Percentiles rank a stretch among this genome's conserved stretches.
phyloP scores from a whole-genome alignment of 2,329 filamentous ascomycete genomes.

The Microcera coccophila region DNA sequence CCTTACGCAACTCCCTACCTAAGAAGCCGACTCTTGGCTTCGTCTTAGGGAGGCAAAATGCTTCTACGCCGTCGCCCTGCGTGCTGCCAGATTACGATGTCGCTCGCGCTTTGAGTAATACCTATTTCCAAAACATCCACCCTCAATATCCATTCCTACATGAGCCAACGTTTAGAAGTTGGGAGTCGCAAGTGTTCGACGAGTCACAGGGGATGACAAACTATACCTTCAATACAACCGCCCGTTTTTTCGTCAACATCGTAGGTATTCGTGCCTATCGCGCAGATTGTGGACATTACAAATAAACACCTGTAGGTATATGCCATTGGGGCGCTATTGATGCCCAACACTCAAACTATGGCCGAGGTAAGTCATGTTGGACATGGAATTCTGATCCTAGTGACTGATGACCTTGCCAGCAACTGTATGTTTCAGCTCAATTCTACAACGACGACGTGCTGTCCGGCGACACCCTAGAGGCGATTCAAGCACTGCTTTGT shows the following conservation, averaged over 20 bases:
- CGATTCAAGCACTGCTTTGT: constrained; percentile 28
- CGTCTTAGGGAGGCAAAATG: background rate
- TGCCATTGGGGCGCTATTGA: constrained; percentile 6
- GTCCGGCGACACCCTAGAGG: constrained; percentile 21
- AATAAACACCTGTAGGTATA: constrained; percentile 2
- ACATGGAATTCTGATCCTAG: background rate
- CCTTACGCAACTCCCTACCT: background rate
- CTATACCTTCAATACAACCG: background rate
- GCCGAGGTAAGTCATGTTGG: constrained; percentile 2
- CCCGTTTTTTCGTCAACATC: constrained; percentile 10
- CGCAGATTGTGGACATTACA: background rate
- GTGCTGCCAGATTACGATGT: constrained; percentile 2
- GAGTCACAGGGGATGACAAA: background rate
- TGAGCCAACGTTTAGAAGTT: constrained; percentile 9
- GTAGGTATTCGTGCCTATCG: background rate
- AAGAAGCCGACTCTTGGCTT: background rate
- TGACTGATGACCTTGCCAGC: background rate
- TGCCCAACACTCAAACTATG: background rate
- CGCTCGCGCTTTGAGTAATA: constrained; percentile 1
- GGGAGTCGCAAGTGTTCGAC: constrained; percentile 2
- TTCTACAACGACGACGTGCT: constrained; percentile 6
- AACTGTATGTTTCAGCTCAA: constrained; percentile 6
- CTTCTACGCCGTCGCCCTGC: background rate
- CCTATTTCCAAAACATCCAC: constrained; percentile 12
- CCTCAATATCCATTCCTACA: constrained; percentile 11